These are phyloP conservation scores for Entomortierella chlamydospora DNA, from an alignment of 192 early-diverging fungal genomes.

Conservation along the genomic window DNA sequence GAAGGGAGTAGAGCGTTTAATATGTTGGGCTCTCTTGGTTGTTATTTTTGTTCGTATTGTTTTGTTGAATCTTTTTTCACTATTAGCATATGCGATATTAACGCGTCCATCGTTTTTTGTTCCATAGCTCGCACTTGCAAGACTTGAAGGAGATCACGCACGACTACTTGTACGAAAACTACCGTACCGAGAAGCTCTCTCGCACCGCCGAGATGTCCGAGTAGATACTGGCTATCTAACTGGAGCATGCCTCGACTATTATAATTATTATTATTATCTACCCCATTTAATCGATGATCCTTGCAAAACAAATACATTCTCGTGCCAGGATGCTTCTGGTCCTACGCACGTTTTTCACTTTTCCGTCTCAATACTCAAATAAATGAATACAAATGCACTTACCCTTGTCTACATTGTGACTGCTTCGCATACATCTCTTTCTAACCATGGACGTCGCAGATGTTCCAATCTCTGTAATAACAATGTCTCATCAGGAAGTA, in stretches of 20 bases:
- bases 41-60: conserved; percentile 5
- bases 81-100: background rate
- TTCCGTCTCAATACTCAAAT: too few species aligned
- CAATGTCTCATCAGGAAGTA: conserved; percentile 17
- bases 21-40: conserved; percentile 7
- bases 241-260: background rate
- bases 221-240: conserved; percentile 30
- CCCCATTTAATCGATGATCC: background rate
- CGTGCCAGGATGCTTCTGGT: background rate
- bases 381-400: too few species aligned
- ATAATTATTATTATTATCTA: background rate
- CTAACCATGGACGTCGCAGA: too few species aligned
- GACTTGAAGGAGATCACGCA: conserved; percentile 98
- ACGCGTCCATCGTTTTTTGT: background rate
- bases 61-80: conserved; percentile 8
- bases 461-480: too few species aligned
- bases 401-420: too few species aligned
- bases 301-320: background rate
- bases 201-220: conserved; percentile 56
- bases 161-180: conserved; percentile 94
- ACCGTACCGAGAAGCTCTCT: conserved; percentile 91
- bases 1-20: conserved; percentile 3
- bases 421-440: too few species aligned
- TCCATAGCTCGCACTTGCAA: conserved; percentile 90
- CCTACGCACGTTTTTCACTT: background rate